These are phyloP conservation scores for Urtica urens DNA, from an alignment of 306 rosid genomes.

Conservation along the genomic window DNA sequence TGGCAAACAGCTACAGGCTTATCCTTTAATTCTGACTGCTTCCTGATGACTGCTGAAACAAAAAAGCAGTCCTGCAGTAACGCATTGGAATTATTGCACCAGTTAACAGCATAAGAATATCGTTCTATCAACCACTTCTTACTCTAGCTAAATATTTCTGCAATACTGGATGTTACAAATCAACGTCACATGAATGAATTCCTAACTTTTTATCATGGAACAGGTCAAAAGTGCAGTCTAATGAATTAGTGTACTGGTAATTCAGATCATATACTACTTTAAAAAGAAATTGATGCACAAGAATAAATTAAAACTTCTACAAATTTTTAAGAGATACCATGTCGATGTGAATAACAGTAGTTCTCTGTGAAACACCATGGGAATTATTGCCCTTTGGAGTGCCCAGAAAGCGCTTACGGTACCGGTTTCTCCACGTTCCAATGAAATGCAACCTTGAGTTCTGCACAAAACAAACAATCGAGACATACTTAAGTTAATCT, in stretches of 20 bases:
- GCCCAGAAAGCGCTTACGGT: conserved; percentile 57
- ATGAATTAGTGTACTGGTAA: too few relatives aligned
- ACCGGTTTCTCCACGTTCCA: conserved; percentile 91
- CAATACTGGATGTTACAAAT: too few relatives aligned
- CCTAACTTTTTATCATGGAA: too few relatives aligned
- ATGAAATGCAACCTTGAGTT: conserved; percentile 85
- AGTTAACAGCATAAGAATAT: too few relatives aligned
- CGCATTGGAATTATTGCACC: conserved; percentile 17
- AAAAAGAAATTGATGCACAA: too few relatives aligned
- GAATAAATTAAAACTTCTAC: conserved; percentile 9
- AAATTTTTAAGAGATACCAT: conserved; percentile 46
- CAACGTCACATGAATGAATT: too few relatives aligned
- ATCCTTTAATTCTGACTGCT: conserved; percentile 47
- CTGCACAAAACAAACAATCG: conserved; percentile 47
- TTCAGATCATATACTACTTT: too few relatives aligned
- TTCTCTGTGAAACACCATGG: conserved; percentile 19
- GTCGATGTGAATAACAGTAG: conserved; percentile 63
- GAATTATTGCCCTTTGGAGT: conserved; percentile 28
- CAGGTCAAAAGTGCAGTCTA: too few relatives aligned
- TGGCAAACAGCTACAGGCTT: conserved; percentile 91
- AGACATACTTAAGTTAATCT: too few relatives aligned
- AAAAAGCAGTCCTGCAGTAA: conserved; percentile 84
- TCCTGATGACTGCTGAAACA: conserved; percentile 78
- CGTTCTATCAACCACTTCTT: too few relatives aligned
- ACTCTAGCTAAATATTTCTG: too few relatives aligned